A percentile compares a stretch with the other conserved stretches of the same genome.
Conservation (phyloP, 805 yeast genomes). For the Candida wancherniae region DNA sequence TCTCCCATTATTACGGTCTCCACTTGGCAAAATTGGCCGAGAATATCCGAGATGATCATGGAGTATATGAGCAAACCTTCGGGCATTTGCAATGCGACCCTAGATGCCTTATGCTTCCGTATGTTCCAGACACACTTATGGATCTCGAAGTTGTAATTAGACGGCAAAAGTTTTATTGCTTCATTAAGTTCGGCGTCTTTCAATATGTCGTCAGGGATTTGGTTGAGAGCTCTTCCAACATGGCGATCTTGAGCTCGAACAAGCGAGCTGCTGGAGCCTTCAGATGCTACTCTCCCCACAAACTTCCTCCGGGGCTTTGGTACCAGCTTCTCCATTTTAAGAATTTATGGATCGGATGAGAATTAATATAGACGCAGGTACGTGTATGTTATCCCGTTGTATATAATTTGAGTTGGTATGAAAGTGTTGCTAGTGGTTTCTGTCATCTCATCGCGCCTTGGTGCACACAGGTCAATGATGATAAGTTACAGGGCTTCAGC, state of each 20-base stretch:
- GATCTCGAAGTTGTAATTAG: slow-evolving; percentile 91
- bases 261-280: slow-evolving; percentile 6
- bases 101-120: slow-evolving; percentile 61
- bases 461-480: too few relatives aligned
- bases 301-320: slow-evolving; percentile 50
- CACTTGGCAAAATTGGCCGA: slow-evolving; percentile 84
- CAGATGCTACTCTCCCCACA: slow-evolving; percentile 41
- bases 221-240: slow-evolving; percentile 67
- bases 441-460: background rate
- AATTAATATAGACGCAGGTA: too few relatives aligned
- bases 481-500: too few relatives aligned
- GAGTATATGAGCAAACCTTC: slow-evolving; percentile 91
- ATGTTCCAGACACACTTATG: slow-evolving; percentile 96
- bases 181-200: slow-evolving; percentile 77
- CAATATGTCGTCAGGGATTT: slow-evolving; percentile 82
- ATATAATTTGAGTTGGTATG: too few relatives aligned
- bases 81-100: slow-evolving; percentile 96
- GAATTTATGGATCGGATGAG: too few relatives aligned
- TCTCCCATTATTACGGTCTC: slow-evolving; percentile 97
- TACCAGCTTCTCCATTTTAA: slow-evolving; percentile 2
- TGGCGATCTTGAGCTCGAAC: slow-evolving; percentile 16
- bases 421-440: too few relatives aligned
- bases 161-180: slow-evolving; percentile 76
- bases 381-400: too few relatives aligned
- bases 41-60: slow-evolving; percentile 81